Evolutionary conservation across 805 yeast species (phyloP).

Genomic region (Suhomyces sp.): DNA sequence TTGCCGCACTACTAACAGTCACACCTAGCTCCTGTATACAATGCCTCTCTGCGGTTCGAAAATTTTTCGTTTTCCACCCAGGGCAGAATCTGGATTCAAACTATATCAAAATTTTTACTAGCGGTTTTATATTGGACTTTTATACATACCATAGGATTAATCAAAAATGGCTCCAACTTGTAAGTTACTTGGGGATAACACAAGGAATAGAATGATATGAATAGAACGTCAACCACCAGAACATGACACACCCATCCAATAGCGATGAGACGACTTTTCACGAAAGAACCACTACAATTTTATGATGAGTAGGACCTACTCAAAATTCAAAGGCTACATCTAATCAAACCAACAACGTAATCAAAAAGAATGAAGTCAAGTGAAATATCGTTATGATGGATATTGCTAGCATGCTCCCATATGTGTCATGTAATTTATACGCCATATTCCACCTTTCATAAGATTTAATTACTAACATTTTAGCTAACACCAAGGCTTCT

Average conservation of each 20-base stretch:
- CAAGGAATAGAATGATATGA: background rate
- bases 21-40: conserved; percentile 4
- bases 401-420: too few species aligned
- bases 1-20: background rate
- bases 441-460: background rate
- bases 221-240: background rate
- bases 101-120: conserved; percentile 6
- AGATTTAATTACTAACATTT: conserved; percentile 22
- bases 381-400: background rate
- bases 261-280: background rate
- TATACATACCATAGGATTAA: conserved; percentile 9
- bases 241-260: background rate
- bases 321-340: background rate
- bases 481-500: conserved; percentile 75
- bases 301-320: background rate
- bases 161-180: conserved; percentile 26
- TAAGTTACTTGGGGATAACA: conserved; percentile 14
- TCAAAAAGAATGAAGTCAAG: background rate
- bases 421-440: background rate
- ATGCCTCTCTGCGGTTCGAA: conserved; percentile 4
- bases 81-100: conserved; percentile 5
- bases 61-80: conserved; percentile 12
- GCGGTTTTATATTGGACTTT: conserved; percentile 2
- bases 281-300: background rate
- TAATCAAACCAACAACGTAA: background rate